These are phyloP conservation scores for Penicillium lividum DNA, from an alignment of 495 filamentous ascomycete species.

Conservation along the genomic window DNA sequence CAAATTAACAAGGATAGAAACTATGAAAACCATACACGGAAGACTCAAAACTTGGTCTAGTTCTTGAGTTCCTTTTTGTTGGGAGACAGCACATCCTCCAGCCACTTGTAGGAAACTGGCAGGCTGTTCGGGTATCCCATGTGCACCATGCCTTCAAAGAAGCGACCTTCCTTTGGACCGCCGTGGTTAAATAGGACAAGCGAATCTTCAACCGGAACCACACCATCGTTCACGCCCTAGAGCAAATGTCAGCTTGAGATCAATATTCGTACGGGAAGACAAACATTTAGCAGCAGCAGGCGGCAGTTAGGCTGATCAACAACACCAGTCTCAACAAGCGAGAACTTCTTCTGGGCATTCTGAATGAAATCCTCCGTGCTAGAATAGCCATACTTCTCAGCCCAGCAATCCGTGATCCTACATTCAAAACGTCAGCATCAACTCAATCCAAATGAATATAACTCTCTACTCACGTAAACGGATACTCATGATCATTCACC, in stretches of 20 bases:
- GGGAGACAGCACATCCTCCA: conserved; percentile 37
- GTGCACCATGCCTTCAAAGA: conserved; percentile 60
- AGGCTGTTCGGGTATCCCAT: conserved; percentile 63
- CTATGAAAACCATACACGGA: not conserved
- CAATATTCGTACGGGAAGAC: conserved; percentile 16
- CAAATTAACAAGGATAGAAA: conserved; percentile 1
- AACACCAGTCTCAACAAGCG: conserved; percentile 69
- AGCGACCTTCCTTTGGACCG: conserved; percentile 70
- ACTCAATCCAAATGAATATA: not conserved
- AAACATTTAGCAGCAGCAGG: conserved; percentile 68
- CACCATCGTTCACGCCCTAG: conserved; percentile 66
- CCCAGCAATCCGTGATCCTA: conserved; percentile 63
- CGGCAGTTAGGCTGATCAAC: conserved; percentile 62
- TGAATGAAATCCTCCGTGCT: conserved; percentile 60
- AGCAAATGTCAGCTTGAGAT: conserved; percentile 19
- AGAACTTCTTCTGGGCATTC: conserved; percentile 68
- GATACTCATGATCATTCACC: conserved; percentile 76
- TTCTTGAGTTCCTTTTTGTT: conserved; percentile 26
- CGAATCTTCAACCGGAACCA: conserved; percentile 79
- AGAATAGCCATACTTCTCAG: conserved; percentile 69
- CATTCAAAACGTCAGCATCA: conserved; percentile 8
- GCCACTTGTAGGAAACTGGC: conserved; percentile 38
- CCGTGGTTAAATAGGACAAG: conserved; percentile 68
- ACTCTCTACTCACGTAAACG: conserved; percentile 58
- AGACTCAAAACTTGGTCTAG: conserved; percentile 11